Conservation (phyloP, 164 flowering plant species). For the Buxus sempervirens region DNA sequence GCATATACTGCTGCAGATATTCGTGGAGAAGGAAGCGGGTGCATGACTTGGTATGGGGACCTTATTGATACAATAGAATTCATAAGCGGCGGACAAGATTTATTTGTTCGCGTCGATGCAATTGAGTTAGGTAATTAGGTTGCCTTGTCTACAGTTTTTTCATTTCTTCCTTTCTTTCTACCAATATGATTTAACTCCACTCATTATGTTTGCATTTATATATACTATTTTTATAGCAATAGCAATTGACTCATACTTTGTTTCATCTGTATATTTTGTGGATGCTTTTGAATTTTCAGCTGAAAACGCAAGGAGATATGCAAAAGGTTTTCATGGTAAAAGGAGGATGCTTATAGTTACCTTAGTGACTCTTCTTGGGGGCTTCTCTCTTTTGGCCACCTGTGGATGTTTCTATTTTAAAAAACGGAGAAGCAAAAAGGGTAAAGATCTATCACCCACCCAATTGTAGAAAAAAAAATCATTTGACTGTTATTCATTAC, state of each 20-base stretch:
- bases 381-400: not conserved
- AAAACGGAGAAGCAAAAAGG: not conserved
- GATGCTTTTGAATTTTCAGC: conserved; percentile 2
- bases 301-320: not conserved
- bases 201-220: too few relatives aligned
- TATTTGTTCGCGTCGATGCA: conserved; percentile 25
- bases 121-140: conserved; percentile 32
- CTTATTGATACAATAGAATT: conserved; percentile 22
- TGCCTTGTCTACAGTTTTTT: not conserved
- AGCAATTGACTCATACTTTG: too few relatives aligned
- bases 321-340: not conserved
- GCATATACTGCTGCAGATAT: conserved; percentile 38
- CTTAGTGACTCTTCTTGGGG: not conserved
- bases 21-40: conserved; percentile 32
- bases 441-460: too few relatives aligned
- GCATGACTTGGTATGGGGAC: conserved; percentile 27
- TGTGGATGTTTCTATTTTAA: not conserved
- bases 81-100: conserved; percentile 19
- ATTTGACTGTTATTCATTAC: too few relatives aligned
- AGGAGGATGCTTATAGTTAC: not conserved
- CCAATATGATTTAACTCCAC: too few relatives aligned
- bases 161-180: too few relatives aligned
- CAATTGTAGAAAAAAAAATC: too few relatives aligned
- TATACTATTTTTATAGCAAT: too few relatives aligned
- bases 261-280: too few relatives aligned